Percentiles rank a stretch among this genome's conserved stretches.
phyloP scores from a whole-genome alignment of 139 green algal genomes.

The Closterium sp. region DNA sequence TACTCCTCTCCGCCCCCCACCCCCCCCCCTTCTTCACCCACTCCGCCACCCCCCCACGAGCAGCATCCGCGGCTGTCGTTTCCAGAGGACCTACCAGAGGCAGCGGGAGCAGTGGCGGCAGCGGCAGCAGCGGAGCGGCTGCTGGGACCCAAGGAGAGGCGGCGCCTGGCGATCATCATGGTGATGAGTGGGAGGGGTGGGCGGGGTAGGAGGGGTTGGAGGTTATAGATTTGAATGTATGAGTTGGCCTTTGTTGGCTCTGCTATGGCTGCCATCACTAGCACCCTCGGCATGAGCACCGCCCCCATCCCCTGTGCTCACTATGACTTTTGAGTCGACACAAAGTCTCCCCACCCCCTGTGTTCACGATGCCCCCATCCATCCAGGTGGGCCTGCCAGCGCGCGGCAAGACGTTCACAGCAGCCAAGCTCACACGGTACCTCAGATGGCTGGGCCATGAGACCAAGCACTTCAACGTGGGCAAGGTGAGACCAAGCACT shows the following conservation, averaged over 20 bases:
- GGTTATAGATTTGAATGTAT: not conserved
- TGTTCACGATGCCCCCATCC: too few species aligned
- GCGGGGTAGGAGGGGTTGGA: not conserved
- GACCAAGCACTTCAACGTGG: conserved; percentile 95
- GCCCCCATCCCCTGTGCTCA: not conserved
- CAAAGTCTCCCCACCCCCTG: not conserved
- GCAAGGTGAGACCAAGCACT: conserved; percentile 76
- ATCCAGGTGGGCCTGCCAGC: conserved; percentile 78
- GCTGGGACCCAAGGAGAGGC: conserved; percentile 42
- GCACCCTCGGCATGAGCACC: not conserved
- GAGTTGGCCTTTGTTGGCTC: not conserved
- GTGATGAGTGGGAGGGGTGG: not conserved
- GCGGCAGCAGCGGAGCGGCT: conserved; percentile 25
- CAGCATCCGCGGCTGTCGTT: not conserved
- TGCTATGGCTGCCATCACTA: not conserved
- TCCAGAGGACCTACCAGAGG: conserved; percentile 34
- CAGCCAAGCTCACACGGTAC: conserved; percentile 77
- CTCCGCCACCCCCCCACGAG: not conserved
- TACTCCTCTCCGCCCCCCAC: not conserved
- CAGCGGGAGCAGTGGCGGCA: conserved; percentile 34
- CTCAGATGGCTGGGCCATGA: conserved; percentile 79
- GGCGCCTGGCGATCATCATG: conserved; percentile 48
- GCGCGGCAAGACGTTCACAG: conserved; percentile 90
- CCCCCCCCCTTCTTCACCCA: not conserved
- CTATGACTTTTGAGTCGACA: too few species aligned